Base-by-base conservation (phyloP, 2,329 filamentous ascomycete species). In the Ophiostoma angusticollis region DNA sequence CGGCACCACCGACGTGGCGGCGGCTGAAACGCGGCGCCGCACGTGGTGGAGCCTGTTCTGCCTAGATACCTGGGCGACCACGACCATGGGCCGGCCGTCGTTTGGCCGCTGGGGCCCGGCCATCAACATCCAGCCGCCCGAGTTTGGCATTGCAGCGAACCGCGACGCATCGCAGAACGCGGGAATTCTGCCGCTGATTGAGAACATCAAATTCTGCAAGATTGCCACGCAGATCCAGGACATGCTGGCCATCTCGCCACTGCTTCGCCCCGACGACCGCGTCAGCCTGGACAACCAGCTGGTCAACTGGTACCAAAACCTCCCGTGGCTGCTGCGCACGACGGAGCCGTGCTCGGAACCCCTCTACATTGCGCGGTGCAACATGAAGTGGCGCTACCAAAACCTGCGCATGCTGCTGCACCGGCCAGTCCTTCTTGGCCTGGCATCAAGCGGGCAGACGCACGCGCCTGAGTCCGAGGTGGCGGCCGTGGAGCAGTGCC, bases 301-400 rank as follows among this genome's bases (percentile, higher is more conserved):
- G 1, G 64, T 80, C 25, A 72, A 69, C 49, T 87, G 83, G 83
- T 78, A 82, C 57, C 73, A 75, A 40, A 74, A 71, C 35, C 67
- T 86, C 2, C 82, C 80, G 5, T 73, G 73, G 63, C 63, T 80
- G 12, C 62, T 80, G 24, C 67, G 72, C 47, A 71, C 74, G 16
- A 71, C 63, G 9, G 76, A 84, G 40, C 72, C 78, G 9, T 83
- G 78, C 52, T 75, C 79, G 0, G 78, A 83, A 47, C 74, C 78
- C 2, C 68, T 86, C 14, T 75, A 74, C 46, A 78, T 80, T 35
- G 74, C 78, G 1, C 70, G 81, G 36, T 75, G 75, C 46, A 72
- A 86, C 49, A 84, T 86, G 78, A 81, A 83, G 55, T 87, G 82
- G 83, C 72, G 82, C 12, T 87, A 83, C 53, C 77, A 83, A 52